Evolutionary conservation across 768 basidiomycete genomes (phyloP).

Genomic region (Lactarius hengduanensis): DNA sequence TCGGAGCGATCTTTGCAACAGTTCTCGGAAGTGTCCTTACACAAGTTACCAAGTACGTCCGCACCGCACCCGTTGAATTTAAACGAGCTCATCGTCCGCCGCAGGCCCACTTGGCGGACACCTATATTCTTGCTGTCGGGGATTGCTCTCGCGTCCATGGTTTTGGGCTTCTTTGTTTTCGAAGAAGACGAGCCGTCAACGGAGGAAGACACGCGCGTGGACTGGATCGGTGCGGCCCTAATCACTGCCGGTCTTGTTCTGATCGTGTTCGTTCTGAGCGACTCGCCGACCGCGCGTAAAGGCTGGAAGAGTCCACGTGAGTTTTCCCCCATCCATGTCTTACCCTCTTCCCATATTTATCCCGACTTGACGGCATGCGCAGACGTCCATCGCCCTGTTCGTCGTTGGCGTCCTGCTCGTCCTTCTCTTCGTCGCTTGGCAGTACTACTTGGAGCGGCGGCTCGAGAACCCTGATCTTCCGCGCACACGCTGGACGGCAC

Average conservation of each 20-base stretch:
- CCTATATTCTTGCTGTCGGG: slow-evolving; percentile 60
- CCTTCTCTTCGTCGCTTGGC: slow-evolving; percentile 61
- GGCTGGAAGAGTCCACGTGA: slow-evolving; percentile 62
- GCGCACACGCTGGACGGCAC: slow-evolving; percentile 41
- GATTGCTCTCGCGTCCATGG: slow-evolving; percentile 49
- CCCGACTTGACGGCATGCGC: slow-evolving; percentile 30
- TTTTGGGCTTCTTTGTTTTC: slow-evolving; percentile 57
- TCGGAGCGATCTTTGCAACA: slow-evolving; percentile 73
- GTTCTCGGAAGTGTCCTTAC: slow-evolving; percentile 71
- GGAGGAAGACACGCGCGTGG: slow-evolving; percentile 47
- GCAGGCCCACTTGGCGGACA: slow-evolving; percentile 60
- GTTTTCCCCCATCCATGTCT: slow-evolving; percentile 31
- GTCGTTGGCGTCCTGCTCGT: slow-evolving; percentile 59
- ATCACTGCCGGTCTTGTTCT: slow-evolving; percentile 65
- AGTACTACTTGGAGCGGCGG: slow-evolving; percentile 52
- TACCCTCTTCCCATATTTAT: not conserved
- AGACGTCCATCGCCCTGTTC: slow-evolving; percentile 74
- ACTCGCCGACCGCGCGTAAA: slow-evolving; percentile 56
- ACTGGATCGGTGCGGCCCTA: slow-evolving; percentile 74
- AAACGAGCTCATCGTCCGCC: not conserved
- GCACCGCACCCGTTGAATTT: not conserved
- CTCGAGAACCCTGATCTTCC: slow-evolving; percentile 25
- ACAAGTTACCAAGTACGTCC: slow-evolving; percentile 29
- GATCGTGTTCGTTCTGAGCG: slow-evolving; percentile 70
- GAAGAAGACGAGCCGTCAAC: slow-evolving; percentile 49